A percentile compares a stretch with the other conserved stretches of the same genome.
Conservation (phyloP, 768 basidiomycete species). For the Amanita molliuscula region DNA sequence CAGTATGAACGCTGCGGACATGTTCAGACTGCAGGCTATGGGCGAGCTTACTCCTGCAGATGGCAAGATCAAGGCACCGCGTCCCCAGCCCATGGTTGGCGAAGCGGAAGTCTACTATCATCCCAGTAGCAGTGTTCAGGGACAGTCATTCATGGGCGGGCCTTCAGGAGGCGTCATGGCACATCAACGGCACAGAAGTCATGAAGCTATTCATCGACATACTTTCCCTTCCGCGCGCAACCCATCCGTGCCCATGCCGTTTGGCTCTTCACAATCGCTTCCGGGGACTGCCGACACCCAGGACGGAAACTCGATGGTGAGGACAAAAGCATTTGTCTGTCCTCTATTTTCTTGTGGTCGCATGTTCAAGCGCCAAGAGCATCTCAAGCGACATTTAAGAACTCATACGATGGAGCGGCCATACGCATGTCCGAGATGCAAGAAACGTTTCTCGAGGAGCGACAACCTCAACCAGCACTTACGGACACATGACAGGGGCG, state of each 20-base stretch:
- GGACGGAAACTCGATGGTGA: conserved; percentile 22
- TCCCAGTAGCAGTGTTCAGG: conserved; percentile 13
- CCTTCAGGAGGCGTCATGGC: background rate
- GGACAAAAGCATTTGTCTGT: conserved; percentile 66
- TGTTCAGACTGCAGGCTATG: conserved; percentile 54
- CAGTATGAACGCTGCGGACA: conserved; percentile 47
- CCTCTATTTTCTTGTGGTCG: conserved; percentile 77
- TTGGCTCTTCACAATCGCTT: conserved; percentile 5
- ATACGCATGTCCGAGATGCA: conserved; percentile 63
- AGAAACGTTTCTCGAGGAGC: conserved; percentile 77
- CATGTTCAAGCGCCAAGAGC: conserved; percentile 88
- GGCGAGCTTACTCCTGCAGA: conserved; percentile 36
- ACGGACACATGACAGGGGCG: conserved; percentile 60
- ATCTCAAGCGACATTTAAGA: conserved; percentile 78
- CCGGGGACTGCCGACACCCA: background rate
- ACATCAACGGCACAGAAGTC: conserved; percentile 18
- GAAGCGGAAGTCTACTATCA: conserved; percentile 23
- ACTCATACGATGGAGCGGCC: conserved; percentile 89
- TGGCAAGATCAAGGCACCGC: conserved; percentile 20
- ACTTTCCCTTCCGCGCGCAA: conserved; percentile 16
- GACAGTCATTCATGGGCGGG: conserved; percentile 6
- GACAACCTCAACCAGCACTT: conserved; percentile 87
- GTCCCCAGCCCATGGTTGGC: conserved; percentile 18
- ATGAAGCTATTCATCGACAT: conserved; percentile 22
- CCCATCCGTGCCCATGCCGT: conserved; percentile 9